These are phyloP conservation scores for Moesziomyces antarcticus DNA, from an alignment of 1,284 basidiomycete species.

Conservation along the genomic window DNA sequence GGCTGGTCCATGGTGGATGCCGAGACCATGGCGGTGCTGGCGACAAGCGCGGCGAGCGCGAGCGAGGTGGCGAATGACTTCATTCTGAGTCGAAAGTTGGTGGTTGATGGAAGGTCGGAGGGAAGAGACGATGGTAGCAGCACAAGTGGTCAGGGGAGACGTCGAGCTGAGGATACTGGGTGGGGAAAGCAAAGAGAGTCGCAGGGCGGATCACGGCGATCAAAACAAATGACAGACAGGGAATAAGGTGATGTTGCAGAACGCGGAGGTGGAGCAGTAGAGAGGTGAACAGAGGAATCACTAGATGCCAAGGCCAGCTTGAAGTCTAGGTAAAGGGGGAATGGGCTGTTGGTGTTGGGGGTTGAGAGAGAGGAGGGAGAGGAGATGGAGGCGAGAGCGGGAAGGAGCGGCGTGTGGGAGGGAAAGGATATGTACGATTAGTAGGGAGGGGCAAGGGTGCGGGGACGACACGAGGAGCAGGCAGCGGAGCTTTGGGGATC, in stretches of 20 bases:
- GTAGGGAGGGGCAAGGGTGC: conserved; percentile 1
- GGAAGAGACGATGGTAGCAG: background rate
- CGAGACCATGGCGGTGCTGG: conserved; percentile 38
- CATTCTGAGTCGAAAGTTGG: conserved; percentile 18
- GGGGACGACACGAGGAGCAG: background rate
- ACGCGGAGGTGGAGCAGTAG: no score
- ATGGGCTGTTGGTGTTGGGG: conserved; percentile 1
- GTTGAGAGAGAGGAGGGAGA: background rate
- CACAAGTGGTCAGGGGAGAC: background rate
- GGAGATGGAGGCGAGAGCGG: conserved; percentile 2
- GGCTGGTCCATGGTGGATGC: conserved; percentile 34
- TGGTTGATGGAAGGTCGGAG: background rate
- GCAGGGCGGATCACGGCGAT: background rate
- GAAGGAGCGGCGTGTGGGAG: conserved; percentile 1
- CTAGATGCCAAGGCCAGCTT: conserved; percentile 28
- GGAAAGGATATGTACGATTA: conserved; percentile 26
- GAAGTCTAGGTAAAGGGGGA: conserved; percentile 9
- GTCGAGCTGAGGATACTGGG: background rate
- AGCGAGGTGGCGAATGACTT: conserved; percentile 37
- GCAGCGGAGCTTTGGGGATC: conserved; percentile 2
- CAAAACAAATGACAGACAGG: background rate
- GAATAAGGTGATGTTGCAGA: background rate
- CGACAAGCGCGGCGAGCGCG: conserved; percentile 35
- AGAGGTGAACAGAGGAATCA: no score
- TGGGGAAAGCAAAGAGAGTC: background rate